phyloP scores from a whole-genome alignment of 176 grass and related monocot genomes.

The Avena sativa region DNA sequence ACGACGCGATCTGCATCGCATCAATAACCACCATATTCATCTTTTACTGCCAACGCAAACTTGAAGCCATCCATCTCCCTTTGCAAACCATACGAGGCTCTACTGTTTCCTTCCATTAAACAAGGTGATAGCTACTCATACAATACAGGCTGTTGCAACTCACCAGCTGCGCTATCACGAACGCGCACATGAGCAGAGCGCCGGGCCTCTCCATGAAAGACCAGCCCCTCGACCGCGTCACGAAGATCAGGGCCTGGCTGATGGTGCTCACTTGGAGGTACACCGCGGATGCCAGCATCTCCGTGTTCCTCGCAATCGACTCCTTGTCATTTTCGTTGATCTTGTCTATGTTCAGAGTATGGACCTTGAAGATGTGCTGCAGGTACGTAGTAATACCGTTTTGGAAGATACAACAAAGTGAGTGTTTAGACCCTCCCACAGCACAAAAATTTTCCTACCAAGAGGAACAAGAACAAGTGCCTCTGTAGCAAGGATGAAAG shows the following conservation, averaged over 20 bases:
- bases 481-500: no score
- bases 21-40: no score
- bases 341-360: slow-evolving; percentile 42
- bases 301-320: slow-evolving; percentile 18
- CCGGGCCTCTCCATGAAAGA: slow-evolving; percentile 70
- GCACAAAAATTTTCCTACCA: not conserved
- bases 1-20: slow-evolving; percentile 51
- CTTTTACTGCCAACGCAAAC: no score
- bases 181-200: slow-evolving; percentile 60
- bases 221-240: slow-evolving; percentile 78
- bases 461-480: no score
- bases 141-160: not conserved
- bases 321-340: not conserved
- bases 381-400: not conserved
- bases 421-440: not conserved
- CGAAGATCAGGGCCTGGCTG: slow-evolving; percentile 78
- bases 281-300: slow-evolving; percentile 61
- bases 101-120: no score
- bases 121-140: no score
- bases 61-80: no score
- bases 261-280: slow-evolving; percentile 89
- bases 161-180: slow-evolving; percentile 65
- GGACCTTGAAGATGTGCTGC: slow-evolving; percentile 57
- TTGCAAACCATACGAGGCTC: no score
- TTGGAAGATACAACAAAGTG: slow-evolving; percentile 16